These are phyloP conservation scores for Drechslerella stenobrocha DNA, from an alignment of 2,329 filamentous ascomycete species.

Conservation along the genomic window DNA sequence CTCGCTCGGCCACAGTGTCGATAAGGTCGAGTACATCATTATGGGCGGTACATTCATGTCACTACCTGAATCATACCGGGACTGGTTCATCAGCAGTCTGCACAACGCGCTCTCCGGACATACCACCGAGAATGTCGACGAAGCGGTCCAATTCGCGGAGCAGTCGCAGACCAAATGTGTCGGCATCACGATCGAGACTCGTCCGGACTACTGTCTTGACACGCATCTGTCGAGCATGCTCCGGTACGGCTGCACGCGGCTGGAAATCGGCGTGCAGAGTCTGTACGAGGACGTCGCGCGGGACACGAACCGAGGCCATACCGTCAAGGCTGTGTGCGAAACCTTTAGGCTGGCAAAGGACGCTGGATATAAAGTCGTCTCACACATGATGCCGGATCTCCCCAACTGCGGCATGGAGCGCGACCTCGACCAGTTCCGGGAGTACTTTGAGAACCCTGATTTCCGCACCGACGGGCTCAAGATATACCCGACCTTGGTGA, in stretches of 20 bases:
- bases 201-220: conserved; percentile 94
- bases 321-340: conserved; percentile 90
- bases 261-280: conserved; percentile 94
- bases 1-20: conserved; percentile 90
- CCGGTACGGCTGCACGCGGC: conserved; percentile 90
- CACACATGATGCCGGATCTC: conserved; percentile 99
- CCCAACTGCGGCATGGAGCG: conserved; percentile 98
- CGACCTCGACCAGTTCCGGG: conserved; percentile 92
- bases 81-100: conserved; percentile 90
- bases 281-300: conserved; percentile 98
- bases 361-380: conserved; percentile 97
- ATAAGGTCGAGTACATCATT: conserved; percentile 99
- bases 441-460: conserved; percentile 95
- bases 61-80: conserved; percentile 80
- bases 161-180: conserved; percentile 71
- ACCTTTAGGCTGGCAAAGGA: conserved; percentile 98
- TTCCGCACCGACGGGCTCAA: conserved; percentile 97
- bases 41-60: conserved; percentile 99
- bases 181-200: conserved; percentile 96
- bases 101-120: conserved; percentile 98
- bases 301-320: conserved; percentile 95
- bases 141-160: conserved; percentile 72
- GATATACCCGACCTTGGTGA: conserved; percentile 96
- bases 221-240: conserved; percentile 96
- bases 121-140: conserved; percentile 89